Evolutionary conservation across 129 eudicot species (phyloP).

Genomic region (Rutidosis leptorrhynchoides): DNA sequence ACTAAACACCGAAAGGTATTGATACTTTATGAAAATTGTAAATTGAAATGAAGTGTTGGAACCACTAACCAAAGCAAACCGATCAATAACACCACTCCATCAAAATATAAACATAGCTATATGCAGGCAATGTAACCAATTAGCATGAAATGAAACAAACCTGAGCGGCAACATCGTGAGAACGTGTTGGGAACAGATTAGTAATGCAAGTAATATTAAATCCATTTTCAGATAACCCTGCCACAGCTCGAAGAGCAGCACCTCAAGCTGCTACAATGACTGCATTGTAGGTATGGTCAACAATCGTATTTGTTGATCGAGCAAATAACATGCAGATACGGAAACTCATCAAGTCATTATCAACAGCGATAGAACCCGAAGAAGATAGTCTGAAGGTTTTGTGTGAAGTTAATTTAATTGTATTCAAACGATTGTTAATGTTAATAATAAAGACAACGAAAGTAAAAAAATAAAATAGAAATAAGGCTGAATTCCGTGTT

Average conservation of each 20-base stretch:
- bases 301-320: conserved; percentile 70
- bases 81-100: conserved; percentile 14
- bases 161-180: conserved; percentile 99
- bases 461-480: too few species aligned
- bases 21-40: too few species aligned
- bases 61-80: background rate
- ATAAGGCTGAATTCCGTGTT: too few species aligned
- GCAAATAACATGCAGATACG: too few species aligned
- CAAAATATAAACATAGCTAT: conserved; percentile 15
- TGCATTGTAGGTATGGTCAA: conserved; percentile 95
- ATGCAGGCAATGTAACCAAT: background rate
- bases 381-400: too few species aligned
- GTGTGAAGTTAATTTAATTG: too few species aligned
- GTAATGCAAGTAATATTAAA: conserved; percentile 98
- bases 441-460: too few species aligned
- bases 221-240: conserved; percentile 94
- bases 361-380: too few species aligned
- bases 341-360: too few species aligned
- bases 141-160: conserved; percentile 35
- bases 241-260: conserved; percentile 95
- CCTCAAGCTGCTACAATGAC: conserved; percentile 99
- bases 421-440: too few species aligned
- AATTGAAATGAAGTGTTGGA: conserved; percentile 11
- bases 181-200: conserved; percentile 93
- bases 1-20: too few species aligned